These are phyloP conservation scores for Pleurotus tuoliensis DNA, from an alignment of 768 basidiomycete species.

Conservation along the genomic window DNA sequence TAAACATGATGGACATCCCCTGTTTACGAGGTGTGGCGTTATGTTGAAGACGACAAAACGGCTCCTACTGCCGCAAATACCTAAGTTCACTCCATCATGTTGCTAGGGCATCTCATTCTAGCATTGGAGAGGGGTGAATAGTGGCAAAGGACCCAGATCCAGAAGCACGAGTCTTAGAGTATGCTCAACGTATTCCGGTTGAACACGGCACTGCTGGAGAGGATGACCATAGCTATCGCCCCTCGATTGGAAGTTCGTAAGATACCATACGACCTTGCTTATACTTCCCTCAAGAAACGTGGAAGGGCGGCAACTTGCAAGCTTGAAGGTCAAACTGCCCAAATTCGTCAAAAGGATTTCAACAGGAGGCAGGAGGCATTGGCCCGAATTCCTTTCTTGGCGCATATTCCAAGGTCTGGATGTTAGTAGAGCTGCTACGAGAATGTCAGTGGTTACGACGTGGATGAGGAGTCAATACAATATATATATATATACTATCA, in stretches of 20 bases:
- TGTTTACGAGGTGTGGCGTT: slow-evolving; percentile 72
- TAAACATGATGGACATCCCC: slow-evolving; percentile 55
- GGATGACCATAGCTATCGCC: slow-evolving; percentile 57
- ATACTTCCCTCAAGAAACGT: not conserved
- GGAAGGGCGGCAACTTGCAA: slow-evolving; percentile 17
- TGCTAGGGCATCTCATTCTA: slow-evolving; percentile 40
- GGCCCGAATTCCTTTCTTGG: no score
- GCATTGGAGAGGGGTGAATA: slow-evolving; percentile 42
- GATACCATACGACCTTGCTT: not conserved
- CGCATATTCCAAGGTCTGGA: no score
- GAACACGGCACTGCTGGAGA: slow-evolving; percentile 10
- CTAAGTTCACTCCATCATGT: slow-evolving; percentile 44
- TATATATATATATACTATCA: no score
- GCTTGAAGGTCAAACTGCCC: slow-evolving; percentile 31
- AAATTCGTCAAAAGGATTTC: slow-evolving; percentile 25
- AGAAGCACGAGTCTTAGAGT: not conserved
- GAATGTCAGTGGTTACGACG: no score
- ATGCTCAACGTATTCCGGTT: not conserved
- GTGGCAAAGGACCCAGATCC: slow-evolving; percentile 27
- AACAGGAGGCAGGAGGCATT: no score
- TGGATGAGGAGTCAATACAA: no score
- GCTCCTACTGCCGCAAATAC: slow-evolving; percentile 38
- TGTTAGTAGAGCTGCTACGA: no score
- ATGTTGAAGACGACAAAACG: slow-evolving; percentile 28
- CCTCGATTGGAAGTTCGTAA: slow-evolving; percentile 58